Conservation (phyloP, 345 rosid species). For the Brassica cretica region DNA sequence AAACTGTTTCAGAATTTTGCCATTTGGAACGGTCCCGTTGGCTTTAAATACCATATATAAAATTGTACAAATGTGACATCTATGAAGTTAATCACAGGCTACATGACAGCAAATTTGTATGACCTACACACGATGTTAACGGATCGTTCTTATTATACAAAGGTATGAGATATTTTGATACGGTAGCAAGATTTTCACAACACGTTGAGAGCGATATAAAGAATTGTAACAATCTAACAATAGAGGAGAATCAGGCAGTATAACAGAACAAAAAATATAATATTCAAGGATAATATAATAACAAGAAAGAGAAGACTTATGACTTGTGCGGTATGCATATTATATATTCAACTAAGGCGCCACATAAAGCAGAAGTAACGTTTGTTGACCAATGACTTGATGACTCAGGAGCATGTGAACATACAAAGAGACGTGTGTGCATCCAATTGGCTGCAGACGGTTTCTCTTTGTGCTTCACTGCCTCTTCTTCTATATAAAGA, state of each 20-base stretch:
- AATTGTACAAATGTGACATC: neutral
- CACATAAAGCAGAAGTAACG: conserved; percentile 40
- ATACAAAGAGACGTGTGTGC: conserved; percentile 21
- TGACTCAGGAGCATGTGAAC: conserved; percentile 42
- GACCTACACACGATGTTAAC: conserved; percentile 12
- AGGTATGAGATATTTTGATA: conserved; percentile 15
- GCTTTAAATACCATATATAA: conserved; percentile 3
- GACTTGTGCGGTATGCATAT: conserved; percentile 7
- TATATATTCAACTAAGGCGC: conserved; percentile 32
- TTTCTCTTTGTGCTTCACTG: conserved; percentile 17
- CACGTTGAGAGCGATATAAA: conserved; percentile 9
- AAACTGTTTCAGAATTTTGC: neutral
- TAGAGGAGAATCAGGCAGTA: conserved; percentile 21
- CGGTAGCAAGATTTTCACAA: conserved; percentile 18
- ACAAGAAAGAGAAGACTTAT: conserved; percentile 18
- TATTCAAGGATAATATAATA: conserved; percentile 18
- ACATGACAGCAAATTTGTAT: conserved; percentile 28
- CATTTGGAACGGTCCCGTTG: neutral
- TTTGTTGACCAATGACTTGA: conserved; percentile 42
- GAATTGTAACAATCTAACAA: conserved; percentile 2
- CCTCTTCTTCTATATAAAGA: conserved; percentile 32
- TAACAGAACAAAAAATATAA: neutral
- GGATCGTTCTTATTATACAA: conserved; percentile 15
- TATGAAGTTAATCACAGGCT: neutral
- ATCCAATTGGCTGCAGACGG: neutral